phyloP scores from a whole-genome alignment of 129 eudicot genomes.

The Smallanthus sonchifolius region DNA sequence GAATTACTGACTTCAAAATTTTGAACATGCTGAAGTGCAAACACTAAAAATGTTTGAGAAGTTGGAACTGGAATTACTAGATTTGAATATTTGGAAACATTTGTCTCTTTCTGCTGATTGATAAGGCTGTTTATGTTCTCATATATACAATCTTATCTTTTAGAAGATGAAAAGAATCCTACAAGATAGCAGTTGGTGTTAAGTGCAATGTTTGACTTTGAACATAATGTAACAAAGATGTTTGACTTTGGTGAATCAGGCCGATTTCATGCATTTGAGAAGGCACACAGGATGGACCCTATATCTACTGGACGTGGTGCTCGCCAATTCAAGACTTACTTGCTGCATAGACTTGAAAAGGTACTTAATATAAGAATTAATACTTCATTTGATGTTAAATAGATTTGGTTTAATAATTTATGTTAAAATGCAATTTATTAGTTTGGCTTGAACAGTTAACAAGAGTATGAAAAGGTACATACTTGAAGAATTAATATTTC shows the following conservation, averaged over 20 bases:
- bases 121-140: neutral
- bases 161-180: neutral
- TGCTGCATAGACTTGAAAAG: constrained; percentile 73
- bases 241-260: constrained; percentile 44
- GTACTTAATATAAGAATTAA: constrained; percentile 29
- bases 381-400: neutral
- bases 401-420: neutral
- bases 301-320: constrained; percentile 88
- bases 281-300: constrained; percentile 81
- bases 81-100: neutral
- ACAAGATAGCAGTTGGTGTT: neutral
- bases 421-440: neutral
- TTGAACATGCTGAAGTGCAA: neutral
- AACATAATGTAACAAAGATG: neutral
- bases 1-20: neutral
- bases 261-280: constrained; percentile 96
- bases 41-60: neutral
- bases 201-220: neutral
- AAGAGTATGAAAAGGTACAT: neutral
- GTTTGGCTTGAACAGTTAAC: neutral
- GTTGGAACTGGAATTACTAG: neutral
- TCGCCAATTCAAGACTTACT: constrained; percentile 91
- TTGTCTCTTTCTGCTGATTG: neutral
- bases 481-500: neutral
- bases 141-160: neutral